phyloP scores from a whole-genome alignment of 2,329 filamentous ascomycete genomes.

The Trichoderma afroharzianum region DNA sequence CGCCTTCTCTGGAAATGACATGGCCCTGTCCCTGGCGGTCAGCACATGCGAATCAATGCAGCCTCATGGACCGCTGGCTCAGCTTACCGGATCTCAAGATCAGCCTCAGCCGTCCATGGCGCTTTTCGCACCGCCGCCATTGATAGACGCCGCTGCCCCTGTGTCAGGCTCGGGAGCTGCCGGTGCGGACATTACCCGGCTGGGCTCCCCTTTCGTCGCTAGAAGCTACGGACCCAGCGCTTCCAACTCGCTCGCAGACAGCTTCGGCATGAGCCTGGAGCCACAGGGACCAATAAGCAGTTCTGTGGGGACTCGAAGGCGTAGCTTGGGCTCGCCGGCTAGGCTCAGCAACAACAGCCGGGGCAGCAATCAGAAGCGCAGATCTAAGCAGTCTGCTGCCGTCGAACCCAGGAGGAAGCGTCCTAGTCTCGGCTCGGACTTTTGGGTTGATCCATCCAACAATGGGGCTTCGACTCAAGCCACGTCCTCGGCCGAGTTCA shows the following conservation, averaged over 20 bases:
- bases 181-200: constrained; percentile 26
- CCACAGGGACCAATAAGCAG: constrained; percentile 44
- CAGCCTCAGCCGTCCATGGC: constrained; percentile 24
- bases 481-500: constrained; percentile 30
- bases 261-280: constrained; percentile 31
- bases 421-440: constrained; percentile 52
- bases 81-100: constrained; percentile 47
- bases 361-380: constrained; percentile 53
- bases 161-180: background rate
- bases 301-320: constrained; percentile 49
- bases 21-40: constrained; percentile 59
- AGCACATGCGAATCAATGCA: constrained; percentile 65
- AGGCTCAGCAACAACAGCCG: constrained; percentile 45
- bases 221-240: constrained; percentile 62
- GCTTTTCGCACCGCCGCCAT: background rate
- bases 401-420: constrained; percentile 50
- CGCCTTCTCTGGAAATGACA: constrained; percentile 58
- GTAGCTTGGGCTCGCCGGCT: constrained; percentile 51
- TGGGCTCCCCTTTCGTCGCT: constrained; percentile 54
- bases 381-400: constrained; percentile 42
- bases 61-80: constrained; percentile 57
- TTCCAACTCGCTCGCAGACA: constrained; percentile 45
- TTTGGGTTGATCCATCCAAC: constrained; percentile 47
- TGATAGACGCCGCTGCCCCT: background rate
- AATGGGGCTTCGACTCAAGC: constrained; percentile 23